Percentiles rank a stretch among this genome's conserved stretches.
Evolutionary conservation across 768 basidiomycete genomes (phyloP).

Genomic region (Termitomyces sp.): DNA sequence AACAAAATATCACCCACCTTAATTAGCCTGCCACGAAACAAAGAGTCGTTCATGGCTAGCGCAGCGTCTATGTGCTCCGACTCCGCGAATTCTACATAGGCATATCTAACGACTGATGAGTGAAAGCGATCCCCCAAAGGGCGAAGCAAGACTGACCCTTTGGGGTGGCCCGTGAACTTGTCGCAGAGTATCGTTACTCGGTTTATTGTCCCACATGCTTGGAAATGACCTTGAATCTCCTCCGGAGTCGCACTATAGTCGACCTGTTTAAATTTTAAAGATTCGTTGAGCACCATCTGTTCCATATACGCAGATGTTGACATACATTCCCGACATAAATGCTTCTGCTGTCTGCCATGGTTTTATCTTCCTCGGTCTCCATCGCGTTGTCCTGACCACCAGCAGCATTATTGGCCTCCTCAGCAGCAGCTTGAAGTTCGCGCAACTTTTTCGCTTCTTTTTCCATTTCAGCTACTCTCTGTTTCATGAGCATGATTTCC

Average conservation of each 20-base stretch:
- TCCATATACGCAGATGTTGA: conserved; percentile 14
- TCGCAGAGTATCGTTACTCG: conserved; percentile 98
- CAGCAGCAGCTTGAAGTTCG: conserved; percentile 78
- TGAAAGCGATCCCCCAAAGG: neutral
- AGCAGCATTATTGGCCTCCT: conserved; percentile 44
- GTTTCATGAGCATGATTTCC: conserved; percentile 90
- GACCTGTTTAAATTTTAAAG: conserved; percentile 51
- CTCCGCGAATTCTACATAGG: conserved; percentile 98
- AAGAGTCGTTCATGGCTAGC: conserved; percentile 89
- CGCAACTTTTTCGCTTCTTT: conserved; percentile 82
- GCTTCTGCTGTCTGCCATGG: conserved; percentile 77
- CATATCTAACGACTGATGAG: conserved; percentile 55
- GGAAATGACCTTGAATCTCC: conserved; percentile 96
- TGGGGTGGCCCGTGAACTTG: conserved; percentile 99
- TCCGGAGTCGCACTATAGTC: conserved; percentile 97
- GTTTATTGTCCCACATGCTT: conserved; percentile 97
- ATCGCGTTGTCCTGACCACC: conserved; percentile 44
- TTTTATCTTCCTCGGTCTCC: conserved; percentile 84
- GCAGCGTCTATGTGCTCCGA: conserved; percentile 88
- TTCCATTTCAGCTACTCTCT: conserved; percentile 91
- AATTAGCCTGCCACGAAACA: conserved; percentile 89
- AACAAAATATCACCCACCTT: conserved; percentile 47
- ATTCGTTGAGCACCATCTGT: conserved; percentile 1
- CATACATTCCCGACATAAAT: conserved; percentile 95
- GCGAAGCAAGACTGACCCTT: conserved; percentile 59